Percentiles rank a stretch among this genome's conserved stretches.
Conservation (phyloP, 2,329 filamentous ascomycete species). For the Penicillium sp. region DNA sequence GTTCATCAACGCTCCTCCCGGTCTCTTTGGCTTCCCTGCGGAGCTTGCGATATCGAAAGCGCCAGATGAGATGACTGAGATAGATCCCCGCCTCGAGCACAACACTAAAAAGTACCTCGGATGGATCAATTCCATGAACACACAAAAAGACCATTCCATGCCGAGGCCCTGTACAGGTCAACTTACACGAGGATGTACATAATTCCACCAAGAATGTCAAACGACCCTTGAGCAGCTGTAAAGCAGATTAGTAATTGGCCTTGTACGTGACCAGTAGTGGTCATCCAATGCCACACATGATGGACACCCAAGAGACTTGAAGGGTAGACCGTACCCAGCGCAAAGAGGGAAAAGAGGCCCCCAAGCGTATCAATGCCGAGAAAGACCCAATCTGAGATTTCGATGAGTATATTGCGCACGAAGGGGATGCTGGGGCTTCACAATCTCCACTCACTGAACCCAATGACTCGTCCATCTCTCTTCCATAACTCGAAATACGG, state of each 20-base stretch:
- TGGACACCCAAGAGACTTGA: too few relatives aligned
- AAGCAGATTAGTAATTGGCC: not conserved
- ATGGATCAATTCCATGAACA: not conserved
- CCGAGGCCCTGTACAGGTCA: too few relatives aligned
- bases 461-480: slow-evolving; percentile 54
- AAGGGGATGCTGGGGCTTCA: not conserved
- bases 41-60: slow-evolving; percentile 49
- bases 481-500: slow-evolving; percentile 60
- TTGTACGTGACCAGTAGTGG: too few relatives aligned
- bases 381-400: slow-evolving; percentile 47
- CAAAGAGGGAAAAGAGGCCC: slow-evolving; percentile 59
- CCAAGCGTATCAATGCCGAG: slow-evolving; percentile 55
- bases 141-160: too few relatives aligned
- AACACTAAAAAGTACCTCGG: slow-evolving; percentile 36
- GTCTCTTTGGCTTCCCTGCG: slow-evolving; percentile 47
- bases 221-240: slow-evolving; percentile 53
- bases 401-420: too few relatives aligned
- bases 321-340: slow-evolving; percentile 44
- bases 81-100: slow-evolving; percentile 57
- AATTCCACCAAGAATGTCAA: slow-evolving; percentile 56
- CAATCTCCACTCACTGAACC: slow-evolving; percentile 45
- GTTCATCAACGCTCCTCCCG: slow-evolving; percentile 53
- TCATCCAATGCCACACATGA: too few relatives aligned
- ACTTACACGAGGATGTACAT: slow-evolving; percentile 57
- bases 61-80: slow-evolving; percentile 54